Base-by-base conservation (phyloP, 2,329 filamentous ascomycete genomes). In the Albifimbria verrucaria region DNA sequence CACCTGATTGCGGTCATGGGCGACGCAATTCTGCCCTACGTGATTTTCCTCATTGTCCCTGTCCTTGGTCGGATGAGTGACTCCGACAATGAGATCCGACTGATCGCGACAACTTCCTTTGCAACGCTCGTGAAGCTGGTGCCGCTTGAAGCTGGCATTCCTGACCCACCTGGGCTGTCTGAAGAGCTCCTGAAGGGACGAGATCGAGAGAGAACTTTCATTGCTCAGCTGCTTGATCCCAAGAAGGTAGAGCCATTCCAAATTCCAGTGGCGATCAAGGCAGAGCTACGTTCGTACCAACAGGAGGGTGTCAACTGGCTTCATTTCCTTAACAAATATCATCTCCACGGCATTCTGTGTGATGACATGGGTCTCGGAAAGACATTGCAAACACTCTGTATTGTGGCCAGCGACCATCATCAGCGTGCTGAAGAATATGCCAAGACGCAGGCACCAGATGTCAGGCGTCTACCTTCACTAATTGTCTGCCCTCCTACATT, bases 281-380 rank as follows among this genome's bases (percentile, higher is more conserved):
- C 94, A 0, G 91, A 96, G 64, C 82, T 99, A 49, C 90, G 94
- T 58, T 96, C 92, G 0, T 99, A 99, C 67, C 95, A 99, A 70
- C 94, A 99, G 71, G 94, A 99, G 51, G 94, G 94, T 68, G 93
- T 99, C 66, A 99, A 99, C 68, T 99, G 94, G 94, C 83, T 99
- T 49, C 87, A 95, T 52, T 99, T 99, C 75, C 86, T 99, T 61
- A 99, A 99, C 69, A 92, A 92, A 53, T 99, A 97, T 68, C 93
- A 99, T 64, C 83, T 99, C 2, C 95, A 99, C 63, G 94, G 94
- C 48, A 97, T 99, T 70, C 89, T 99, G 55, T 99, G 94, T 68
- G 94, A 99, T 65, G 94, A 99, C 69, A 99, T 99, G 94, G 94
- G 94, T 65, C 88, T 99, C 24, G 94, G 94, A 48, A 99, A 99